phyloP scores from a whole-genome alignment of 495 filamentous ascomycete species.

The Aspergillus sclerotiicarbonarius region DNA sequence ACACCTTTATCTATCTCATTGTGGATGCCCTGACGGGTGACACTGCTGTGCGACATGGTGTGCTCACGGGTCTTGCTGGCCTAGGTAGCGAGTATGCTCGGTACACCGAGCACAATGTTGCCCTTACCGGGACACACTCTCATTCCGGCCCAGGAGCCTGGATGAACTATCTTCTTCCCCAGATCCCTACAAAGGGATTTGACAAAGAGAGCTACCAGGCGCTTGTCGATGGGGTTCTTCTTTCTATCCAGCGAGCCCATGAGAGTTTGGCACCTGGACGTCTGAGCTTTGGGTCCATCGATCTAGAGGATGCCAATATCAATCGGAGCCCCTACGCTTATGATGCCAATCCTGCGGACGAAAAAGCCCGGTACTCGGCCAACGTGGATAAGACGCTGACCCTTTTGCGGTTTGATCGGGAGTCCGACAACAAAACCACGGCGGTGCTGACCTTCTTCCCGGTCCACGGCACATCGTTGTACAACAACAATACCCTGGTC shows the following conservation, averaged over 20 bases:
- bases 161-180: conserved; percentile 94
- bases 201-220: conserved; percentile 85
- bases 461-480: conserved; percentile 88
- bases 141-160: conserved; percentile 92
- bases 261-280: conserved; percentile 67
- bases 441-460: conserved; percentile 91
- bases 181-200: conserved; percentile 89
- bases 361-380: conserved; percentile 68
- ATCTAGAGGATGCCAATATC: conserved; percentile 78
- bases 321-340: conserved; percentile 91
- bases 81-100: conserved; percentile 67
- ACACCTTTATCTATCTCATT: conserved; percentile 85
- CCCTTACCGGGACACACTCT: conserved; percentile 89
- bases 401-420: conserved; percentile 73
- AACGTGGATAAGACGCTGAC: conserved; percentile 89
- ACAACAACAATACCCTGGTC: conserved; percentile 89
- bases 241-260: conserved; percentile 82
- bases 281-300: conserved; percentile 70
- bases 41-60: conserved; percentile 84
- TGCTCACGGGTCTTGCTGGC: conserved; percentile 65
- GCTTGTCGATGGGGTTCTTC: conserved; percentile 81
- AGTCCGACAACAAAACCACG: conserved; percentile 67
- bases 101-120: conserved; percentile 83
- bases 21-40: conserved; percentile 88
- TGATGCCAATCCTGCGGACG: conserved; percentile 79